These are phyloP conservation scores for Solanum hybrid DNA, from an alignment of 305 asterid species.

Conservation along the genomic window DNA sequence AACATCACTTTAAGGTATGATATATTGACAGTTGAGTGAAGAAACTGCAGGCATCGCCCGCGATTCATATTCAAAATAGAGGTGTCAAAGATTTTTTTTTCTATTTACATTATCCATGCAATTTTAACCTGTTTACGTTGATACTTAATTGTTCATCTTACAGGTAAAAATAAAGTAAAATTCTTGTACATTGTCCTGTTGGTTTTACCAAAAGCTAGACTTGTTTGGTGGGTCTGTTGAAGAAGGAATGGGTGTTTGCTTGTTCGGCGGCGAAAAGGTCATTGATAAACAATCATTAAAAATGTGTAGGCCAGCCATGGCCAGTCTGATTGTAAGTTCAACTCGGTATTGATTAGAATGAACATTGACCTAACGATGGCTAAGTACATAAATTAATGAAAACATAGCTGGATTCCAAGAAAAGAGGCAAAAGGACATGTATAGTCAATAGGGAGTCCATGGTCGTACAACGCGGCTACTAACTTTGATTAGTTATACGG, in stretches of 20 bases:
- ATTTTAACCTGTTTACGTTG: neutral
- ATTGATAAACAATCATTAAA: neutral
- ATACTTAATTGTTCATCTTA: neutral
- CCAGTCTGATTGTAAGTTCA: neutral
- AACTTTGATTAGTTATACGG: neutral
- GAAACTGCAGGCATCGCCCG: neutral
- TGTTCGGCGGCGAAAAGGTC: neutral
- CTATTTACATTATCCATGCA: neutral
- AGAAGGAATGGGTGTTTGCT: neutral
- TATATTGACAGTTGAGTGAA: neutral
- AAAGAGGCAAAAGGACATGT: neutral
- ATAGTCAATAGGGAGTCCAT: neutral
- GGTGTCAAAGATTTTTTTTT: neutral
- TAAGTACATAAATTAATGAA: neutral
- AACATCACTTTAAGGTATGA: neutral
- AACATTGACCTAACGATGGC: neutral
- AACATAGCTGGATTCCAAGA: constrained; percentile 3
- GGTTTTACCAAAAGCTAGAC: neutral
- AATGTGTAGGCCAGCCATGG: neutral
- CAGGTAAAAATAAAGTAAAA: neutral
- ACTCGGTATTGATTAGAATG: neutral
- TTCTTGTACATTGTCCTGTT: neutral
- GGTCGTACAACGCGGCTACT: neutral
- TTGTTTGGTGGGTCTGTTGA: neutral
- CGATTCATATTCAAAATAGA: neutral